Percentiles rank a stretch among this genome's conserved stretches.
Conservation (phyloP, 2,329 filamentous ascomycete genomes). For the Penicillium sp. region DNA sequence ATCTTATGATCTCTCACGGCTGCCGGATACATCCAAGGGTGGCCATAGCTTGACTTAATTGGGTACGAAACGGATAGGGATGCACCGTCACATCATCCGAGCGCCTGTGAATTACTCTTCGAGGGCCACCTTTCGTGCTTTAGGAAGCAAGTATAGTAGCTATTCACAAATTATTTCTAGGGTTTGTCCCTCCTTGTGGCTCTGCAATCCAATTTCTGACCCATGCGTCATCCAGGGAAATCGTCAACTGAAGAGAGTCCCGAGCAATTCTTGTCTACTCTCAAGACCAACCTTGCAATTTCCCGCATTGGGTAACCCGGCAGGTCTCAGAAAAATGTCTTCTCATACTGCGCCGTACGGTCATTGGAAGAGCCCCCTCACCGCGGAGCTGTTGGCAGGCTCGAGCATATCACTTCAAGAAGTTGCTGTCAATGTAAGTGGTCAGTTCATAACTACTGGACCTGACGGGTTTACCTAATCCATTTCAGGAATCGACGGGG, state of each 20-base stretch:
- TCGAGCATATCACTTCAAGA: slow-evolving; percentile 32
- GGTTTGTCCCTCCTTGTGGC: not conserved
- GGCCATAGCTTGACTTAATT: not conserved
- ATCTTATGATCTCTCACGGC: not conserved
- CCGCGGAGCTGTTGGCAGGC: slow-evolving; percentile 32
- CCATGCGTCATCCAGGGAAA: not conserved
- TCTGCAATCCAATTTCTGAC: not conserved
- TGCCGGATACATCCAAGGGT: not conserved
- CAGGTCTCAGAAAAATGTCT: not conserved
- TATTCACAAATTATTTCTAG: not conserved
- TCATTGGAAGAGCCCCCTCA: slow-evolving; percentile 40
- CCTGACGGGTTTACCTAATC: not conserved
- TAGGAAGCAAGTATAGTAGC: not conserved
- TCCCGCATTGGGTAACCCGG: not conserved
- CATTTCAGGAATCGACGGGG: slow-evolving; percentile 19
- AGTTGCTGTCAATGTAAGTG: slow-evolving; percentile 28
- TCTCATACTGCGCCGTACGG: slow-evolving; percentile 30
- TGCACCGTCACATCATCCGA: not conserved
- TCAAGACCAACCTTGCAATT: not conserved
- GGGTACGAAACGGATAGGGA: not conserved
- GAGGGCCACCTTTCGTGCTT: not conserved
- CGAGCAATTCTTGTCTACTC: not conserved
- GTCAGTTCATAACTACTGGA: not conserved
- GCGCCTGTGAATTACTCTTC: not conserved
- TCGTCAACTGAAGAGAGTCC: not conserved